phyloP scores from a whole-genome alignment of 2,329 filamentous ascomycete genomes.

The Penicillium sp. region DNA sequence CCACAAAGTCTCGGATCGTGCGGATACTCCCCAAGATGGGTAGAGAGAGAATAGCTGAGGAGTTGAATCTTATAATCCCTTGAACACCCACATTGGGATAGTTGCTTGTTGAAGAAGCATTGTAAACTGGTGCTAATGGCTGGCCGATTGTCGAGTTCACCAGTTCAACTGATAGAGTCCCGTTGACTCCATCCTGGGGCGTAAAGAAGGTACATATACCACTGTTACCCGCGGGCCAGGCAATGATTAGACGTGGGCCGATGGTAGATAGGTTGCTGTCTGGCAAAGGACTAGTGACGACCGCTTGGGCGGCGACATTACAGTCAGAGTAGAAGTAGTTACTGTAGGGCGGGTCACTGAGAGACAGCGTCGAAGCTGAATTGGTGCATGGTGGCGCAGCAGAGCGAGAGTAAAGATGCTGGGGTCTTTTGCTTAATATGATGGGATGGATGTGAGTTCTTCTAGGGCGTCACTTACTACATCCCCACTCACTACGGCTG shows the following conservation, averaged over 20 bases:
- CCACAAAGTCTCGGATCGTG: constrained; percentile 63
- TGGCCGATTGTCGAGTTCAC: constrained; percentile 51
- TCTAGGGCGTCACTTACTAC: constrained; percentile 13
- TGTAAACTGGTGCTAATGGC: constrained; percentile 48
- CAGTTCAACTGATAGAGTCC: constrained; percentile 55
- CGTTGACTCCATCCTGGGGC: constrained; percentile 55
- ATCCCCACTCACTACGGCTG: constrained; percentile 5
- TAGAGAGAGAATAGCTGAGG: constrained; percentile 56
- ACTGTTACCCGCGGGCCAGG: constrained; percentile 68
- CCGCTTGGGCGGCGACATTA: constrained; percentile 59
- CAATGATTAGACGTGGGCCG: constrained; percentile 60
- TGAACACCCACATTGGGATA: constrained; percentile 54
- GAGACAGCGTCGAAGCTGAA: constrained; percentile 13
- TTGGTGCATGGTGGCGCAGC: constrained; percentile 10
- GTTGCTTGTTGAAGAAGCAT: constrained; percentile 21
- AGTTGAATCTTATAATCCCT: constrained; percentile 58
- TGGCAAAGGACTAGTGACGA: constrained; percentile 59
- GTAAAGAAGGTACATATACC: constrained; percentile 60
- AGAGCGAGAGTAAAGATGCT: constrained; percentile 1
- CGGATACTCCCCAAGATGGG: constrained; percentile 64
- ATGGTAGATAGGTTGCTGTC: constrained; percentile 58
- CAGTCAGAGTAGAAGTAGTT: constrained; percentile 70
- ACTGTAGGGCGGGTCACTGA: constrained; percentile 59
- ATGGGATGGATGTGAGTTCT: neutral
- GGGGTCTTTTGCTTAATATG: neutral